Percentiles rank a stretch among this genome's conserved stretches.
Conservation (phyloP, 2,329 filamentous ascomycete species). For the Hymenoscyphus occultus region DNA sequence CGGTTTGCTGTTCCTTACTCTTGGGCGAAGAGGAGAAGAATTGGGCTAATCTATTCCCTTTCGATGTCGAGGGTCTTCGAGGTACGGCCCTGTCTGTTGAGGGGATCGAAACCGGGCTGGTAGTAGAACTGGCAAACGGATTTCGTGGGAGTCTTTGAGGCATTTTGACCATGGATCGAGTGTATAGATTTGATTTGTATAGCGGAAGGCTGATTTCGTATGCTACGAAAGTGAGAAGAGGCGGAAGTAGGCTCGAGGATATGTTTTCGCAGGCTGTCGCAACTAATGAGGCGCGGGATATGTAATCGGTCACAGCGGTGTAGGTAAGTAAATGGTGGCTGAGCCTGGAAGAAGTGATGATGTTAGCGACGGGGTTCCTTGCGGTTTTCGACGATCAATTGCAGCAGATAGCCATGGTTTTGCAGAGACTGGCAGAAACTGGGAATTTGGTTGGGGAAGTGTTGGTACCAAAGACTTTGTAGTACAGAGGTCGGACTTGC, state of each 20-base stretch:
- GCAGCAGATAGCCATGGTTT: background rate
- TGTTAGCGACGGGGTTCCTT: slow-evolving; percentile 5
- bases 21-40: slow-evolving; percentile 82
- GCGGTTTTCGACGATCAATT: slow-evolving; percentile 18
- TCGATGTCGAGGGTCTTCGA: slow-evolving; percentile 60
- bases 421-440: background rate
- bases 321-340: slow-evolving; percentile 11
- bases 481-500: background rate
- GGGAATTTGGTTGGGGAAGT: background rate
- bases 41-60: slow-evolving; percentile 74
- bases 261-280: slow-evolving; percentile 19
- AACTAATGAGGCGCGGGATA: slow-evolving; percentile 19
- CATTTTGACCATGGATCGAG: slow-evolving; percentile 32
- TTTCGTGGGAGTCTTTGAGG: slow-evolving; percentile 38
- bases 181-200: background rate
- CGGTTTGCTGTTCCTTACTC: slow-evolving; percentile 62
- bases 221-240: slow-evolving; percentile 16
- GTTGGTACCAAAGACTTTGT: background rate
- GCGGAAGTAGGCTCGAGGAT: slow-evolving; percentile 12
- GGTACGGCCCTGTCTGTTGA: slow-evolving; percentile 29
- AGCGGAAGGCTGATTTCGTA: slow-evolving; percentile 8
- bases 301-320: slow-evolving; percentile 19
- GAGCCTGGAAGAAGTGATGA: background rate
- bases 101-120: slow-evolving; percentile 30
- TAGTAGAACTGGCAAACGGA: slow-evolving; percentile 36